A percentile compares a stretch with the other conserved stretches of the same genome.
Conservation (phyloP, 345 rosid species). For the Moricandia arvensis region DNA sequence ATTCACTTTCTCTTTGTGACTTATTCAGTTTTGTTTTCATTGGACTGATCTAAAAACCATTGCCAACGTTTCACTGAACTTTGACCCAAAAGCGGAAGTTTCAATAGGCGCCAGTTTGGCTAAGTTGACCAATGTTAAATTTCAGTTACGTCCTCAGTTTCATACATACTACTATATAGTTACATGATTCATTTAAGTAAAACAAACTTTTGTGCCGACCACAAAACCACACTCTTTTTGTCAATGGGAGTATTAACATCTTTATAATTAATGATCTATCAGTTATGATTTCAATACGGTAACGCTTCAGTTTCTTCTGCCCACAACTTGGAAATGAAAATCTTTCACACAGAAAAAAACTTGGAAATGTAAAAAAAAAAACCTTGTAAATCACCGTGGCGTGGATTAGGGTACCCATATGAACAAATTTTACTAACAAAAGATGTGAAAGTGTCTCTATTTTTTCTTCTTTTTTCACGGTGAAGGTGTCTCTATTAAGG, state of each 20-base stretch:
- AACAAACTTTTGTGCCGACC: too few species aligned
- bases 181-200: too few species aligned
- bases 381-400: neutral
- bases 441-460: too few species aligned
- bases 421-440: too few species aligned
- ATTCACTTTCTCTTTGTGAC: neutral
- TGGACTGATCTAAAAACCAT: neutral
- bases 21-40: neutral
- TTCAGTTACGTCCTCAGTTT: too few species aligned
- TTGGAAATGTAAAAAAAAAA: too few species aligned
- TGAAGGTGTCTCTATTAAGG: neutral
- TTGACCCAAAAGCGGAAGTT: conserved; percentile 22
- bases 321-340: neutral
- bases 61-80: conserved; percentile 21
- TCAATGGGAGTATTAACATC: too few species aligned
- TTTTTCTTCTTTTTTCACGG: too few species aligned
- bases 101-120: conserved; percentile 24
- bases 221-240: too few species aligned
- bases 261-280: too few species aligned
- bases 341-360: neutral
- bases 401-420: neutral
- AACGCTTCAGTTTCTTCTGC: conserved; percentile 16
- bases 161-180: too few species aligned
- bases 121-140: conserved; percentile 19
- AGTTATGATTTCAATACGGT: neutral